A percentile compares a stretch with the other conserved stretches of the same genome.
Conservation (phyloP, 768 basidiomycete genomes). For the Boletellus ananas region DNA sequence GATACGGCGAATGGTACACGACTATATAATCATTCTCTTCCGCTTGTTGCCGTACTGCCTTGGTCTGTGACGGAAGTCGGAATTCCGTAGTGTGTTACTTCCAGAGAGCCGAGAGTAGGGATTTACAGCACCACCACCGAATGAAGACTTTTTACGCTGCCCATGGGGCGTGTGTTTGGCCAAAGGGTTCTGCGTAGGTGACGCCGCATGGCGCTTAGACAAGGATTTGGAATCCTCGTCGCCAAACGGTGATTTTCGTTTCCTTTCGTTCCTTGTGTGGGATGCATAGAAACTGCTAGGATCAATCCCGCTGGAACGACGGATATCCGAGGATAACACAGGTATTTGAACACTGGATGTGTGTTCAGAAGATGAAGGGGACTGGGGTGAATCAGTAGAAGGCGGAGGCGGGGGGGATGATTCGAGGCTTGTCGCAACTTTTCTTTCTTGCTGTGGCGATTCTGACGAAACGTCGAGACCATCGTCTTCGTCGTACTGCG, state of each 20-base stretch:
- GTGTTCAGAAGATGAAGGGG: constrained; percentile 30
- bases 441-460: constrained; percentile 14
- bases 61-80: constrained; percentile 20
- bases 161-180: constrained; percentile 19
- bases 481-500: constrained; percentile 42
- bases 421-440: constrained; percentile 18
- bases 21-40: constrained; percentile 37
- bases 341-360: constrained; percentile 18
- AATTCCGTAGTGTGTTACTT: constrained; percentile 32
- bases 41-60: constrained; percentile 33
- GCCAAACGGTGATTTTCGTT: constrained; percentile 39
- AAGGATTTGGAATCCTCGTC: constrained; percentile 26
- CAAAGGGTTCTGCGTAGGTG: constrained; percentile 23
- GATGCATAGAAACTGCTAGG: constrained; percentile 40
- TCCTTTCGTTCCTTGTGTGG: constrained; percentile 27
- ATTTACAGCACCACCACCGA: constrained; percentile 30
- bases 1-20: constrained; percentile 11
- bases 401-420: constrained; percentile 32
- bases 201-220: constrained; percentile 16
- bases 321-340: constrained; percentile 17
- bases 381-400: constrained; percentile 32
- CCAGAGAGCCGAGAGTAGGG: constrained; percentile 36
- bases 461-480: constrained; percentile 27
- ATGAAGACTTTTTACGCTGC: constrained; percentile 28
- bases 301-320: constrained; percentile 25